Percentiles rank a stretch among this genome's conserved stretches.
phyloP scores from a whole-genome alignment of 2,329 filamentous ascomycete genomes.

The Colletotrichum kahawae region DNA sequence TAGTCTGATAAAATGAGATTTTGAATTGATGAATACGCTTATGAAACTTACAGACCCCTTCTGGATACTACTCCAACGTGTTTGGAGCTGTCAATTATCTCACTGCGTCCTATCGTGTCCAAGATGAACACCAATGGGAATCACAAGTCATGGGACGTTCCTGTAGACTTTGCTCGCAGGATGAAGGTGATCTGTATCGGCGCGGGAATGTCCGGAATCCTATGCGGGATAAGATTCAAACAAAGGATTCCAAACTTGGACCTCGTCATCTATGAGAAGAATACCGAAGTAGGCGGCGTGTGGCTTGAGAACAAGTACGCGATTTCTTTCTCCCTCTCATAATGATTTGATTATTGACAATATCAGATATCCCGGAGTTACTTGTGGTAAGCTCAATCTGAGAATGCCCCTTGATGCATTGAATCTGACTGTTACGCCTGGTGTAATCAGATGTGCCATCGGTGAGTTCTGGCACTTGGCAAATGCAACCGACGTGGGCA shows the following conservation, averaged over 20 bases:
- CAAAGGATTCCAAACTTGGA: neutral
- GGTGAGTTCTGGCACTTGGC: neutral
- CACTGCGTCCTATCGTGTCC: neutral
- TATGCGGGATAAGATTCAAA: neutral
- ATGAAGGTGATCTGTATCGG: neutral
- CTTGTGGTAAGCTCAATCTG: neutral
- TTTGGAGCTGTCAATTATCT: neutral
- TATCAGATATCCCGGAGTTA: neutral
- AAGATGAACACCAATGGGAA: neutral
- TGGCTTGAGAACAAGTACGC: neutral
- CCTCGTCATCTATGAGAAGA: neutral
- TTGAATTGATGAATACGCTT: neutral
- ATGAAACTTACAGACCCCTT: neutral
- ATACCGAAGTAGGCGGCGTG: neutral
- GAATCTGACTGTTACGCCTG: neutral
- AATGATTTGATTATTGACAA: neutral
- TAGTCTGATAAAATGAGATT: neutral
- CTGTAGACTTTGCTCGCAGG: neutral
- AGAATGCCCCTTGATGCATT: neutral
- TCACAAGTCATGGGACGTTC: neutral
- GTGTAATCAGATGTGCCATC: neutral
- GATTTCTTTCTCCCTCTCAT: neutral
- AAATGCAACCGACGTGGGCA: neutral
- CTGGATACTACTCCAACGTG: fast-evolving
- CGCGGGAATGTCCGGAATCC: neutral